A percentile compares a stretch with the other conserved stretches of the same genome.
Evolutionary conservation across 2,329 filamentous ascomycete species (phyloP).

Genomic region (Fusarium sp.): DNA sequence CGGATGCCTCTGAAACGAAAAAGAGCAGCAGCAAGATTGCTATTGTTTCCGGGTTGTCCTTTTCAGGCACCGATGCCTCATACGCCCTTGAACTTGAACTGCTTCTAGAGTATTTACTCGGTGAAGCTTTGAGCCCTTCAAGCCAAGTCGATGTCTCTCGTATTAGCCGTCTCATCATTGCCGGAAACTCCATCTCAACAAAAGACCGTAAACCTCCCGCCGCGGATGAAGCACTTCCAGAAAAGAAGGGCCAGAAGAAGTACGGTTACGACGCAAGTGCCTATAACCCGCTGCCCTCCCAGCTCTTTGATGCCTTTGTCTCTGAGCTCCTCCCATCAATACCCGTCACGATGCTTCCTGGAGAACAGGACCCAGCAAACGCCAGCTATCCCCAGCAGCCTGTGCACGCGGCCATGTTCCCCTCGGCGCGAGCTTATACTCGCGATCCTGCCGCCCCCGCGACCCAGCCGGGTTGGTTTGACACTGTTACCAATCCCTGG

Average conservation of each 20-base stretch:
- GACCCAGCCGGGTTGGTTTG: slow-evolving; percentile 76
- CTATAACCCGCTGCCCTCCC: slow-evolving; percentile 88
- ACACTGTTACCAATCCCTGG: slow-evolving; percentile 92
- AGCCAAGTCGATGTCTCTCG: slow-evolving; percentile 69
- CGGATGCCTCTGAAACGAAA: slow-evolving; percentile 50
- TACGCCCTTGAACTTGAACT: slow-evolving; percentile 81
- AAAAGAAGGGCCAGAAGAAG: slow-evolving; percentile 73
- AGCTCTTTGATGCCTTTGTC: slow-evolving; percentile 86
- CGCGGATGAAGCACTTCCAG: slow-evolving; percentile 51
- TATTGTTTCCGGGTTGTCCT: slow-evolving; percentile 87
- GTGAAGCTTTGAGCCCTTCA: slow-evolving; percentile 74
- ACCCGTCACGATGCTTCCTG: slow-evolving; percentile 89
- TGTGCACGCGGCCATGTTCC: slow-evolving; percentile 92
- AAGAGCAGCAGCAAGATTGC: slow-evolving; percentile 74
- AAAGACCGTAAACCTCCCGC: slow-evolving; percentile 51
- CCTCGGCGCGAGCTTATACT: slow-evolving; percentile 75
- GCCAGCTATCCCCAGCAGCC: slow-evolving; percentile 91
- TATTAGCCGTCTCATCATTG: slow-evolving; percentile 89
- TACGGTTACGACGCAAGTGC: slow-evolving; percentile 92
- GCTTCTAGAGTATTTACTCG: slow-evolving; percentile 86
- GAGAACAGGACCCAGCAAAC: slow-evolving; percentile 86
- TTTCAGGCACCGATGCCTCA: slow-evolving; percentile 77
- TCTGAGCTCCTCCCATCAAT: slow-evolving; percentile 83
- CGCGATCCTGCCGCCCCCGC: slow-evolving; percentile 55
- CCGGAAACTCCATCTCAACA: slow-evolving; percentile 90